Evolutionary conservation across 768 basidiomycete genomes (phyloP), one percentile per base, ranked within the genome.

Genomic region (Suillus brevipes): DNA sequence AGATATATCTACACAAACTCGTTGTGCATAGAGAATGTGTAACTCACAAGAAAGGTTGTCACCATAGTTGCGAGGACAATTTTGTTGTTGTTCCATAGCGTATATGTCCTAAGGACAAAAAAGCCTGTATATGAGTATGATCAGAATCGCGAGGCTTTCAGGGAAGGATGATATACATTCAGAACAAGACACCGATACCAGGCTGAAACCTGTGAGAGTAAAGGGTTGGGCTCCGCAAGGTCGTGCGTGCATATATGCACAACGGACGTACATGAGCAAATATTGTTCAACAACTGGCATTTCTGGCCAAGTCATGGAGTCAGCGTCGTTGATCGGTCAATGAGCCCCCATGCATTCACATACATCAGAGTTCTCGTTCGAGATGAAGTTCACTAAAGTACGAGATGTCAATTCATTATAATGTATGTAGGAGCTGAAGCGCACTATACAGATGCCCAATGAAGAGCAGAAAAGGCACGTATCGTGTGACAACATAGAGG

Each of bases 21-120:
- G 4, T 0, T n/a, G 34, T 57, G 14, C 13, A 4, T 7, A 38
- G 4, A 37, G 3, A 4, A 25, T 8, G 45, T 9, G 13, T 7
- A 14, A 57, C 56, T 57, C 36, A 57, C 56, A 8, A 57, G n/a
- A 38, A 16, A 57, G 23, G n/a, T 3, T 8, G 9, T 4, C 3
- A 38, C 7, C 56, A 36, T 57, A 6, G 13, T 8, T 16, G 14
- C 14, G 13, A 38, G 12, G 5, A 57, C 37, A 8, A 57, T 14
- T 57, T 13, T 57, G 14, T 57, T 57, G 56, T 57, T 7, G 14
- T 57, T 38, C 56, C 56, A 57, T 13, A 57, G 56, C 34, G 56
- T 37, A 37, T 20, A 57, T 4, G 56, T 57, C n/a, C 56, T 38
- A 14, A 57, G 20, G 14, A 57, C 14, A 8, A 57, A 57, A 57